A percentile compares a stretch with the other conserved stretches of the same genome.
Evolutionary conservation across 2,329 filamentous ascomycete species (phyloP).

Genomic region (Talaromyces funiculosus): DNA sequence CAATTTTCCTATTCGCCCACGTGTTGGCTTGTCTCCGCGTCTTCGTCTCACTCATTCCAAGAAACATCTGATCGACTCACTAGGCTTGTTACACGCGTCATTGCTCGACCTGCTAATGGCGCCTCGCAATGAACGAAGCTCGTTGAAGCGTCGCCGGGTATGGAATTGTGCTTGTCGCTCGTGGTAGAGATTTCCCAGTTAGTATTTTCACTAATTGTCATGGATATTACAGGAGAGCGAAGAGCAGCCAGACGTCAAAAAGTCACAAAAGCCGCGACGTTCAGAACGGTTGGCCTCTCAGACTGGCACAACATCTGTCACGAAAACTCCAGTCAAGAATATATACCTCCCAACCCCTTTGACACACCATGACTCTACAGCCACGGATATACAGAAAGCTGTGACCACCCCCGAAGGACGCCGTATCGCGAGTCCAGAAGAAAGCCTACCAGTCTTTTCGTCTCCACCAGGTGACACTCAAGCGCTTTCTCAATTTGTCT

Average conservation of each 20-base stretch:
- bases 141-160: slow-evolving; percentile 77
- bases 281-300: slow-evolving; percentile 66
- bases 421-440: slow-evolving; percentile 40
- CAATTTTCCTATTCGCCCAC: neutral
- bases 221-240: slow-evolving; percentile 53
- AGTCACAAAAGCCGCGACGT: slow-evolving; percentile 77
- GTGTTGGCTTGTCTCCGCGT: neutral
- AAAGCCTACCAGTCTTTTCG: slow-evolving; percentile 41
- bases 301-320: slow-evolving; percentile 47
- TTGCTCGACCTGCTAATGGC: slow-evolving; percentile 24
- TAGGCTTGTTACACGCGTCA: neutral
- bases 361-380: slow-evolving; percentile 62
- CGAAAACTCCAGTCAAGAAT: slow-evolving; percentile 49
- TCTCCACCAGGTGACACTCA: slow-evolving; percentile 73
- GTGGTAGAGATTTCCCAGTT: neutral
- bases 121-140: slow-evolving; percentile 65
- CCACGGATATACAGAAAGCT: slow-evolving; percentile 61
- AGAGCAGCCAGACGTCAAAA: slow-evolving; percentile 47
- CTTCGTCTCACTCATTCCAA: neutral
- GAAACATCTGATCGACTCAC: neutral
- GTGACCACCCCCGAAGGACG: slow-evolving; percentile 62
- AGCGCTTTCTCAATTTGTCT: slow-evolving; percentile 72
- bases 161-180: slow-evolving; percentile 26
- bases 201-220: neutral
- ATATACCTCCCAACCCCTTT: slow-evolving; percentile 75